Conservation (phyloP, 306 rosid species). For the Leucaena leucocephala region DNA sequence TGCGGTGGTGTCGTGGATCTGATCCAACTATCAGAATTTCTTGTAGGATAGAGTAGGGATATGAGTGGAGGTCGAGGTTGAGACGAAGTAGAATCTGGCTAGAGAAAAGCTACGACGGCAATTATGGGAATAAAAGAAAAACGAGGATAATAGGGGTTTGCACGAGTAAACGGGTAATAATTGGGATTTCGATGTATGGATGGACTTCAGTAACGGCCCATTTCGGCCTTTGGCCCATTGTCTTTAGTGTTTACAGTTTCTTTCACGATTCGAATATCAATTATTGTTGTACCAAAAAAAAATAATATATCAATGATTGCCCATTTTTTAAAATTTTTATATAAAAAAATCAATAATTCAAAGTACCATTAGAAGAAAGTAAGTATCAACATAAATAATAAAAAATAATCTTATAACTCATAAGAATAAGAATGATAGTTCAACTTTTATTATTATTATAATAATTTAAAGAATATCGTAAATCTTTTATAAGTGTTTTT, state of each 20-base stretch:
- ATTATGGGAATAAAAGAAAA: constrained; percentile 39
- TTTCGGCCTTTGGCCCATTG: constrained; percentile 33
- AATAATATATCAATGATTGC: too few species aligned
- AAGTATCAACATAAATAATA: too few species aligned
- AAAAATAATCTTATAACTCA: too few species aligned
- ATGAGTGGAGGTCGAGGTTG: constrained; percentile 8
- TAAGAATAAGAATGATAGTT: too few species aligned
- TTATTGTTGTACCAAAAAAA: too few species aligned
- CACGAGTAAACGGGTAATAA: background rate
- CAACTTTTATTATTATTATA: too few species aligned
- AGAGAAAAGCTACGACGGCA: constrained; percentile 37
- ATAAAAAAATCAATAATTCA: too few species aligned
- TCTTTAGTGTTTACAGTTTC: background rate
- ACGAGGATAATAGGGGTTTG: constrained; percentile 35
- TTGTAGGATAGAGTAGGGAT: constrained; percentile 13
- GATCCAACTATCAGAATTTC: constrained; percentile 42
- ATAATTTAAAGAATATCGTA: too few species aligned
- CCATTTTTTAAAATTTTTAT: too few species aligned
- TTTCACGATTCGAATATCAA: background rate
- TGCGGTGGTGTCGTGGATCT: constrained; percentile 53
- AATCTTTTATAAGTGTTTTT: too few species aligned
- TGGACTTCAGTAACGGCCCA: constrained; percentile 24
- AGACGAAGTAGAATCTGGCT: constrained; percentile 38
- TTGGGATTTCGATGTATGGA: constrained; percentile 1
- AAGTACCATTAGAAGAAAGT: too few species aligned